These are phyloP conservation scores for Mucor sp. DNA, from an alignment of 371 early-diverging fungal species.

Conservation along the genomic window DNA sequence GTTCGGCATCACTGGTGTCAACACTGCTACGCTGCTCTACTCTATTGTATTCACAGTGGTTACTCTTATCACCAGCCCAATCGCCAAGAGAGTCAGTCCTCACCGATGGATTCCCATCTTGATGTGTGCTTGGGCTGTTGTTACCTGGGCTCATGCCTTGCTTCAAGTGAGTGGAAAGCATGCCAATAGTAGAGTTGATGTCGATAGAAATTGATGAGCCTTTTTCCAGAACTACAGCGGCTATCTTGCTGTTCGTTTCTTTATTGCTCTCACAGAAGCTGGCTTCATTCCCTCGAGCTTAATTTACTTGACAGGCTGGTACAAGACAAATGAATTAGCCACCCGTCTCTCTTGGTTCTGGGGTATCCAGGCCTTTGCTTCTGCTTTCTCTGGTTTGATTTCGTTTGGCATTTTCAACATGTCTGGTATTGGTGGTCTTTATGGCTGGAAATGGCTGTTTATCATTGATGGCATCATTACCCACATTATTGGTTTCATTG, in stretches of 20 bases:
- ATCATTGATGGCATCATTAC: conserved; percentile 57
- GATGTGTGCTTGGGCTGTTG: conserved; percentile 63
- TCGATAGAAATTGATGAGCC: not conserved
- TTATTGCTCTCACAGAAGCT: conserved; percentile 48
- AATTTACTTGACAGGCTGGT: conserved; percentile 60
- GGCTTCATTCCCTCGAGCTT: conserved; percentile 65
- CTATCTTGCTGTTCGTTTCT: conserved; percentile 28
- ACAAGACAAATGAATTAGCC: conserved; percentile 62
- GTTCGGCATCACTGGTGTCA: conserved; percentile 41
- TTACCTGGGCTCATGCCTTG: conserved; percentile 48
- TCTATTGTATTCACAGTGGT: conserved; percentile 40
- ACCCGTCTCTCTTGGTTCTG: conserved; percentile 62
- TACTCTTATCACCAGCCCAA: conserved; percentile 48
- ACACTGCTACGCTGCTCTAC: conserved; percentile 36
- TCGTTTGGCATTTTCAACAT: conserved; percentile 60
- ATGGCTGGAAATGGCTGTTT: conserved; percentile 65
- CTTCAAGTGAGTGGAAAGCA: conserved; percentile 21
- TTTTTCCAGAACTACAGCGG: conserved; percentile 13
- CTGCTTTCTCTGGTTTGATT: conserved; percentile 60
- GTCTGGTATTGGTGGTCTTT: conserved; percentile 54
- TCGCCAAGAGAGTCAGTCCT: conserved; percentile 56
- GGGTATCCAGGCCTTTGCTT: conserved; percentile 59
- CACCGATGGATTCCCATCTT: conserved; percentile 62
- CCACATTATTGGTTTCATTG: conserved; percentile 42
- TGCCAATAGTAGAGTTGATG: not conserved